Evolutionary conservation across 2,329 filamentous ascomycete genomes (phyloP), one percentile per base, ranked within the genome.

Genomic region (Clonostachys chloroleuca): DNA sequence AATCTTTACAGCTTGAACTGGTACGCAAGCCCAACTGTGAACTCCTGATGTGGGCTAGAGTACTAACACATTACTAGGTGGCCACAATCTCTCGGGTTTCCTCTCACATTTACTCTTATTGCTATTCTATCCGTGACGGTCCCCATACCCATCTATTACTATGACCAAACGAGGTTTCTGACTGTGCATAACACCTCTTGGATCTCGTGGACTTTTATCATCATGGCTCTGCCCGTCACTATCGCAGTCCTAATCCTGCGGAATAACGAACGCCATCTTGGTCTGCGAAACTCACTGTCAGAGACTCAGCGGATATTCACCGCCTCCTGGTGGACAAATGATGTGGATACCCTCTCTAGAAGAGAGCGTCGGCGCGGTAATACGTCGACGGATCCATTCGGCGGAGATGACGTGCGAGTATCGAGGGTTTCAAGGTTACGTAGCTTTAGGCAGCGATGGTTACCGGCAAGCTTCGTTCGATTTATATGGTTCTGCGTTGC

Each of bases 1-100:
- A 87, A 87, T 56, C 72, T 87, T 18, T 87, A 87, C 69, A 81
- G 78, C 51, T 68, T 87, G 48, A 87, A 87, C 64, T 87, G 83
- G 83, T 64, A 51, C 30, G 51, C 40, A 16, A 13, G n/a, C 10
- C 24, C 34, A 37, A n/a, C 24, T n/a, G 20, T 37, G 6, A 30
- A 8, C 34, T 65, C 46, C 34, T 45, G 46, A 30, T 30, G 24
- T 10, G 10, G 3, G 9, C 24, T 10, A 30, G 9, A 9, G 5
- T 9, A 30, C 24, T 30, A 10, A 12, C 34, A 20, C 13, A n/a
- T 16, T 20, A 10, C 42, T 34, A 73, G 68, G 68, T 87, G 83
- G 83, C 83, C 83, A 8, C 69, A 78, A 47, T 75, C 75, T 7
- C 67, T 86, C 7, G 83, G 83, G 1, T 86, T 86, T 51, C 80